A percentile compares a stretch with the other conserved stretches of the same genome.
phyloP scores from a whole-genome alignment of 192 early-diverging fungal species.

The Coemansia sp. region DNA sequence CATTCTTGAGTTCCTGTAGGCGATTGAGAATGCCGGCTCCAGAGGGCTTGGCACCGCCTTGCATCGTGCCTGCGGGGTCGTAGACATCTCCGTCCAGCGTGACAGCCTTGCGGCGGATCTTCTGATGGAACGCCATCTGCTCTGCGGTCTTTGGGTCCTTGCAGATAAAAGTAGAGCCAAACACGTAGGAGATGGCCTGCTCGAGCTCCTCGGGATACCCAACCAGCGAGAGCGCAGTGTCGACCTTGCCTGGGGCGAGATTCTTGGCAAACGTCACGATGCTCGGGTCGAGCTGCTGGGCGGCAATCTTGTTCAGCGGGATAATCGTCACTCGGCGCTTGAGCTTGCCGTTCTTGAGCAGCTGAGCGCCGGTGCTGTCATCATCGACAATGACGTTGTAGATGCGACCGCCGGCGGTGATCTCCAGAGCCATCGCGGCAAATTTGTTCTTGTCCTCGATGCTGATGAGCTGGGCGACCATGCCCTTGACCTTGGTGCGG shows the following conservation, averaged over 20 bases:
- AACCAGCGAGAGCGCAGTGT: constrained; percentile 85
- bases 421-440: constrained; percentile 83
- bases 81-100: constrained; percentile 97
- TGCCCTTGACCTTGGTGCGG: constrained; percentile 84
- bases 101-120: constrained; percentile 86
- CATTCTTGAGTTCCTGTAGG: constrained; percentile 72
- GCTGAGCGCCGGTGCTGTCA: constrained; percentile 78
- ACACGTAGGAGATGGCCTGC: constrained; percentile 89
- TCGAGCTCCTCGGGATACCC: constrained; percentile 80
- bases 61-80: constrained; percentile 91
- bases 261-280: constrained; percentile 69
- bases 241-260: constrained; percentile 85
- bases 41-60: constrained; percentile 84
- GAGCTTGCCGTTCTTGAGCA: constrained; percentile 80
- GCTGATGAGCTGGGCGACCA: constrained; percentile 88
- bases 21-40: constrained; percentile 74
- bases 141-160: constrained; percentile 84
- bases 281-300: constrained; percentile 41
- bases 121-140: constrained; percentile 85
- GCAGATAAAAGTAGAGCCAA: constrained; percentile 92
- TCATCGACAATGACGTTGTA: constrained; percentile 96
- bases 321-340: constrained; percentile 85
- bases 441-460: constrained; percentile 71
- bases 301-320: constrained; percentile 93
- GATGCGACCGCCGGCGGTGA: constrained; percentile 91